Percentiles rank a stretch among this genome's conserved stretches.
phyloP scores from a whole-genome alignment of 2,329 filamentous ascomycete genomes.

The Tolypocladium paradoxum region DNA sequence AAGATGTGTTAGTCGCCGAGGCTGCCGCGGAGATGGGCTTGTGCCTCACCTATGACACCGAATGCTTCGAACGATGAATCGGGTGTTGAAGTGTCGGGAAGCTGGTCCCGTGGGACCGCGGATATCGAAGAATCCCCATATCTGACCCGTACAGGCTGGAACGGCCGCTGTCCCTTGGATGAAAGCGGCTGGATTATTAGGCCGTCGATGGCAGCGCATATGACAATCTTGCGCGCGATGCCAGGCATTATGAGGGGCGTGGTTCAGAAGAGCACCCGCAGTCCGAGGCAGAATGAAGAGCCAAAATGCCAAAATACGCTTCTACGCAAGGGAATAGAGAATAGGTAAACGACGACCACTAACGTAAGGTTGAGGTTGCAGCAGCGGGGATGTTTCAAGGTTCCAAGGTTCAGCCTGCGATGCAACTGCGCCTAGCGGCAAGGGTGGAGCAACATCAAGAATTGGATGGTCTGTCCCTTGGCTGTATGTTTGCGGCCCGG shows the following conservation, averaged over 20 bases:
- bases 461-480: neutral
- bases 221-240: conserved; percentile 67
- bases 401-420: neutral
- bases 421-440: neutral
- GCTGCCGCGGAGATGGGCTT: conserved; percentile 2
- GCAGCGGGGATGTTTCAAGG: neutral
- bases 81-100: conserved; percentile 31
- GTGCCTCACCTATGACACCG: conserved; percentile 42
- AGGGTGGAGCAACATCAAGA: conserved; percentile 1
- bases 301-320: neutral
- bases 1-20: neutral
- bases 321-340: neutral
- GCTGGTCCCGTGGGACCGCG: conserved; percentile 30
- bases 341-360: neutral
- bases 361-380: neutral
- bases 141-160: conserved; percentile 54
- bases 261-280: neutral
- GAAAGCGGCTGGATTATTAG: conserved; percentile 67
- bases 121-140: conserved; percentile 51
- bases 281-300: neutral
- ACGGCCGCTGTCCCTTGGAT: conserved; percentile 44
- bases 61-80: conserved; percentile 47
- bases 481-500: neutral
- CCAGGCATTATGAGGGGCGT: conserved; percentile 51
- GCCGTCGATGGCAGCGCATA: conserved; percentile 74